A percentile compares a stretch with the other conserved stretches of the same genome.
Evolutionary conservation across 768 basidiomycete species (phyloP).

Genomic region (Trametopsis cervina): DNA sequence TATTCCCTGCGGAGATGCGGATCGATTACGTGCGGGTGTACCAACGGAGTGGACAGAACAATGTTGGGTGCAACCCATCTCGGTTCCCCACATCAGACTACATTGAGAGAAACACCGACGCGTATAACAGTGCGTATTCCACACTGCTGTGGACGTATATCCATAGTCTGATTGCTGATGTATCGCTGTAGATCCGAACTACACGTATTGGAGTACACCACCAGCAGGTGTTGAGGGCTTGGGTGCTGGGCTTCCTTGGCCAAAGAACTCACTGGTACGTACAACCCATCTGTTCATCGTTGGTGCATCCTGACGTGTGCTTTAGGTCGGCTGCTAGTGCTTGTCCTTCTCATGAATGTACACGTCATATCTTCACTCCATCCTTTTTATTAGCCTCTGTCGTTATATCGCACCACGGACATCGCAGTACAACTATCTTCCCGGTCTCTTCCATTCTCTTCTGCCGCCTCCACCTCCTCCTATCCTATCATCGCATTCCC

Average conservation of each 20-base stretch:
- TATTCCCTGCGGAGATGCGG: constrained; percentile 63
- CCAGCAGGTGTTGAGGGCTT: constrained; percentile 9
- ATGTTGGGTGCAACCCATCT: constrained; percentile 61
- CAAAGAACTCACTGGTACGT: constrained; percentile 25
- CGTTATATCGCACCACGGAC: background rate
- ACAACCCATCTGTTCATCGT: background rate
- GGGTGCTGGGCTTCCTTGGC: constrained; percentile 27
- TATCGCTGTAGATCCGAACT: constrained; percentile 22
- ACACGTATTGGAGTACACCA: constrained; percentile 23
- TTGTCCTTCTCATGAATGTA: constrained; percentile 2
- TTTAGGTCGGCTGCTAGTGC: background rate
- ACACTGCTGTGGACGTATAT: constrained; percentile 3
- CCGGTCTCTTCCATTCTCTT: background rate
- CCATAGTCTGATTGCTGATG: background rate
- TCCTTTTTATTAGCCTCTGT: background rate
- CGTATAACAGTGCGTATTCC: constrained; percentile 46
- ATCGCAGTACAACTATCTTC: background rate
- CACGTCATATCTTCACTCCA: constrained; percentile 1
- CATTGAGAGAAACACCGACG: constrained; percentile 45
- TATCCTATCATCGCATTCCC: background rate
- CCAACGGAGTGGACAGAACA: constrained; percentile 49
- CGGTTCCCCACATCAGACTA: constrained; percentile 62
- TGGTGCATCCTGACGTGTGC: constrained; percentile 8
- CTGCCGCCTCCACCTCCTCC: background rate
- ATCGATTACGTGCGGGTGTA: constrained; percentile 83